Conservation (phyloP, 129 eudicot genomes). For the Silybum marianum region DNA sequence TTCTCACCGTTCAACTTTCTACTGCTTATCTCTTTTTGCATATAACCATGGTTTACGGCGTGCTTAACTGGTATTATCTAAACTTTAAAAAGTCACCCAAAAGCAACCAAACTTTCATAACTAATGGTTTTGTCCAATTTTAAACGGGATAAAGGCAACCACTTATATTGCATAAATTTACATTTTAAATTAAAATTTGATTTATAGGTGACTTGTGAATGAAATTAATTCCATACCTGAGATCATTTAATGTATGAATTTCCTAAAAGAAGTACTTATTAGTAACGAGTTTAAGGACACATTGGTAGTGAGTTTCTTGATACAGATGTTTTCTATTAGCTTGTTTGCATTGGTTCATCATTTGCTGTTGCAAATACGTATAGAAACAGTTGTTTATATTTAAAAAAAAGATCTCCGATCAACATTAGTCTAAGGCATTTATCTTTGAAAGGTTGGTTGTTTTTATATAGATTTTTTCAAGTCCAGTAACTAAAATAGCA, state of each 20-base stretch:
- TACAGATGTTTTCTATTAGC: not conserved
- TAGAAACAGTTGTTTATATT: not conserved
- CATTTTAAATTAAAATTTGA: not conserved
- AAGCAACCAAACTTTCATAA: not conserved
- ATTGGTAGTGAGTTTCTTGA: not conserved
- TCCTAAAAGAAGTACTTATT: not conserved
- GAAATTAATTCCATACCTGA: not conserved
- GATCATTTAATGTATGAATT: not conserved
- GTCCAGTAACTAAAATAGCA: not conserved
- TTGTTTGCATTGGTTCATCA: not conserved
- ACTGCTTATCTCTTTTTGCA: slow-evolving; percentile 13
- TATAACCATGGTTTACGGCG: not conserved
- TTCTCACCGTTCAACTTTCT: slow-evolving; percentile 13
- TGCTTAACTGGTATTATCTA: not conserved
- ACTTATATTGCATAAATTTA: not conserved
- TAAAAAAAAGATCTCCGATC: not conserved
- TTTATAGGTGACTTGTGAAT: not conserved
- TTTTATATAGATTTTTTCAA: not conserved
- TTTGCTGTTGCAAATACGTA: not conserved
- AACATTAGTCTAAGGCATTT: not conserved
- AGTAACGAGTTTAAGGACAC: not conserved
- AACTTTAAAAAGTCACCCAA: not conserved
- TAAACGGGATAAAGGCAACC: not conserved
- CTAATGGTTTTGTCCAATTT: not conserved
- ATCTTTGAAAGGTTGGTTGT: not conserved